A percentile compares a stretch with the other conserved stretches of the same genome.
These are phyloP conservation scores for Termitomyces sp. DNA, from an alignment of 768 basidiomycete genomes.

Conservation along the genomic window DNA sequence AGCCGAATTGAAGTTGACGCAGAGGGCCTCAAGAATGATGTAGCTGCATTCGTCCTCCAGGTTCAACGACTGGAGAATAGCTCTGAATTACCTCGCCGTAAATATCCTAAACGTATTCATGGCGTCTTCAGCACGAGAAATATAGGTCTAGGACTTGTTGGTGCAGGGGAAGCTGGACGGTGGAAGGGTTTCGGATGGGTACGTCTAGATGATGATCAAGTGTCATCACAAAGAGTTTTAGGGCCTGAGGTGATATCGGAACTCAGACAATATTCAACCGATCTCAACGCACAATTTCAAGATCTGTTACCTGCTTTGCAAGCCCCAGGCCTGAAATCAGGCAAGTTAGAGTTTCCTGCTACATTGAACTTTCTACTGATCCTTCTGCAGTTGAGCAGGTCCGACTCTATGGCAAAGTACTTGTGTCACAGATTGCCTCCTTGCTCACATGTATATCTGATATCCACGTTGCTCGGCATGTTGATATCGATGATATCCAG, in stretches of 20 bases:
- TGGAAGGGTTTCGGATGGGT: slow-evolving; percentile 91
- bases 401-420: slow-evolving; percentile 38
- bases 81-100: slow-evolving; percentile 19
- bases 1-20: slow-evolving; percentile 73
- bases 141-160: slow-evolving; percentile 74
- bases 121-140: slow-evolving; percentile 59
- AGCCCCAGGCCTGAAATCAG: slow-evolving; percentile 28
- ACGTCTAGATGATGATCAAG: slow-evolving; percentile 43
- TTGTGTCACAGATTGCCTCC: slow-evolving; percentile 50
- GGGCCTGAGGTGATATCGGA: slow-evolving; percentile 50
- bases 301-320: slow-evolving; percentile 30
- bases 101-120: slow-evolving; percentile 48
- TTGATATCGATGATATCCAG: slow-evolving; percentile 76
- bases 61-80: slow-evolving; percentile 54
- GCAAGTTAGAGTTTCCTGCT: slow-evolving; percentile 21
- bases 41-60: slow-evolving; percentile 63
- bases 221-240: slow-evolving; percentile 42
- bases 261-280: slow-evolving; percentile 39
- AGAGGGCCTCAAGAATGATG: slow-evolving; percentile 68
- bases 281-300: slow-evolving; percentile 47
- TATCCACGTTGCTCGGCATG: slow-evolving; percentile 73
- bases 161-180: slow-evolving; percentile 66
- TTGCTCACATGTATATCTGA: slow-evolving; percentile 60
- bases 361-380: background rate
- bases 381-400: slow-evolving; percentile 34